Conservation (phyloP, 2,329 filamentous ascomycete genomes). For the Penicillium sp. region DNA sequence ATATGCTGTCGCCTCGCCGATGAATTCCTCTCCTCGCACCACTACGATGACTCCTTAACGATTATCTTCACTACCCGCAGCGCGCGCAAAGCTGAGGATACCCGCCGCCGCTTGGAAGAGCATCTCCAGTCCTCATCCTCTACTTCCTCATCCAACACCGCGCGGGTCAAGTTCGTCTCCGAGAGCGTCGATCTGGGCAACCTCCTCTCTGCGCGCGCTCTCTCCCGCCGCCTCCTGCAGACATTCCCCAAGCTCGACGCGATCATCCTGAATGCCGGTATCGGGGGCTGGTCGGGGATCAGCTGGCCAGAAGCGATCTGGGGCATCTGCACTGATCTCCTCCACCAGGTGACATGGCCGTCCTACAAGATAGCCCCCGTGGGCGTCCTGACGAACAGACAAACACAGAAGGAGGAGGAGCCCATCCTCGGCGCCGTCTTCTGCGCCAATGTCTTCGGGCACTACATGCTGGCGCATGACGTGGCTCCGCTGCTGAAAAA, state of each 20-base stretch:
- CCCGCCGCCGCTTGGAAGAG: conserved; percentile 63
- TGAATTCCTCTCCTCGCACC: conserved; percentile 75
- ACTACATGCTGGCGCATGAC: conserved; percentile 84
- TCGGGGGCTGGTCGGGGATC: conserved; percentile 82
- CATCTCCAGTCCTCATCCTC: conserved; percentile 57
- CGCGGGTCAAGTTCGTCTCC: conserved; percentile 54
- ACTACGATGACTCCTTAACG: conserved; percentile 69
- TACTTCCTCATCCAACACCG: conserved; percentile 38
- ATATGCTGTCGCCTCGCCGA: conserved; percentile 85
- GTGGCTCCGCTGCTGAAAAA: conserved; percentile 72
- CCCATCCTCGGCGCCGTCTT: conserved; percentile 79
- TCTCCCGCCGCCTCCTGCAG: conserved; percentile 53
- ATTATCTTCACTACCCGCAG: conserved; percentile 84
- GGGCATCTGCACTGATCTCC: conserved; percentile 61
- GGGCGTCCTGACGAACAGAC: conserved; percentile 57
- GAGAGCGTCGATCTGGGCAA: conserved; percentile 62
- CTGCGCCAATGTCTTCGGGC: conserved; percentile 89
- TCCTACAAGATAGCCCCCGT: conserved; percentile 68
- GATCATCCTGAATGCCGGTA: conserved; percentile 83
- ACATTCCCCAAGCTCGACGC: conserved; percentile 71
- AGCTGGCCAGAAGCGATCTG: conserved; percentile 66
- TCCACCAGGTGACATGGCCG: conserved; percentile 74
- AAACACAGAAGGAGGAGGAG: conserved; percentile 49
- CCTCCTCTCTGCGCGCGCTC: conserved; percentile 56
- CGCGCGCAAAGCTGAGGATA: conserved; percentile 71